Conservation (phyloP, 2,329 filamentous ascomycete genomes). For the Ophiostoma sp. region DNA sequence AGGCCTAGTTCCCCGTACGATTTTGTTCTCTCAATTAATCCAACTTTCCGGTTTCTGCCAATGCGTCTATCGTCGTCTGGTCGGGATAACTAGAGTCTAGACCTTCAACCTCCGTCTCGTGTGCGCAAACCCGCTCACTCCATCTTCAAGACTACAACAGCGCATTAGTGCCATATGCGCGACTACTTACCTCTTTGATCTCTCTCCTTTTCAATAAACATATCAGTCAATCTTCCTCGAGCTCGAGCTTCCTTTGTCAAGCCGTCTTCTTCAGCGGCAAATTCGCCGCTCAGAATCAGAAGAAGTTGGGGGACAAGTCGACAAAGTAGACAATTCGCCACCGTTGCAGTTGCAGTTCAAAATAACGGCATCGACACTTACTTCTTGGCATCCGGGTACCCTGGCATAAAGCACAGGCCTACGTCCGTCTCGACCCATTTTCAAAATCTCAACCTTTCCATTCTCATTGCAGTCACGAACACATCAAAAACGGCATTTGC, state of each 20-base stretch:
- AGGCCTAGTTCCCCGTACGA: neutral
- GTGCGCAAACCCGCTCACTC: neutral
- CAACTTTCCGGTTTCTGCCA: neutral
- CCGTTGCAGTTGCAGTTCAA: neutral
- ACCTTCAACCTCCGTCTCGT: neutral
- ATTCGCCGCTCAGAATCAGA: neutral
- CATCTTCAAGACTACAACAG: neutral
- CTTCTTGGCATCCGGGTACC: neutral
- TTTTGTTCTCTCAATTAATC: neutral
- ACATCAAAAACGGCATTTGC: neutral
- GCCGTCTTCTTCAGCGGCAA: neutral
- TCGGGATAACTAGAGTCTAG: neutral
- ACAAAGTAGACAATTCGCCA: neutral
- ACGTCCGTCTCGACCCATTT: neutral
- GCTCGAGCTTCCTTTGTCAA: neutral
- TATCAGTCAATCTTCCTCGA: neutral
- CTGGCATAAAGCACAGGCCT: neutral
- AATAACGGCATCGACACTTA: neutral
- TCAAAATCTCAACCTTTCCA: neutral
- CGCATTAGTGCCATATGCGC: neutral
- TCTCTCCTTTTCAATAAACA: neutral
- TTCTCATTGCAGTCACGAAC: neutral
- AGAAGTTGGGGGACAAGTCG: neutral
- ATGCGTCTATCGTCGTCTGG: neutral
- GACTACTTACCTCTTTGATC: neutral